phyloP scores from a whole-genome alignment of 805 yeast genomes.

The Candida maris region DNA sequence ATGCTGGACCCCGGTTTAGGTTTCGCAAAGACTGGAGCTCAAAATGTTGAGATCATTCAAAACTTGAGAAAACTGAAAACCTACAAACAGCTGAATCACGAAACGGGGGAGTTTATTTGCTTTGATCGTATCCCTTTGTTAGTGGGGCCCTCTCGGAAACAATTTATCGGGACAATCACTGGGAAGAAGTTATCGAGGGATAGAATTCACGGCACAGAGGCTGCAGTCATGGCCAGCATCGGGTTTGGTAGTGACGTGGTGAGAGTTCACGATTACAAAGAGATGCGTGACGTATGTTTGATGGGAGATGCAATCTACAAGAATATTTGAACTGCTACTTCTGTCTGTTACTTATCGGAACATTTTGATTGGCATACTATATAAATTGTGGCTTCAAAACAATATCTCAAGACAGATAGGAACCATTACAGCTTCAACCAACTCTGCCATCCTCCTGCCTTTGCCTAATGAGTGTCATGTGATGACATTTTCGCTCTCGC shows the following conservation, averaged over 20 bases:
- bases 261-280: conserved; percentile 80
- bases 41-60: conserved; percentile 64
- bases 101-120: conserved; percentile 32
- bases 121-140: conserved; percentile 62
- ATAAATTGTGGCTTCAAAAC: too few species aligned
- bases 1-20: conserved; percentile 95
- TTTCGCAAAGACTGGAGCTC: conserved; percentile 78
- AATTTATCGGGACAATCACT: conserved; percentile 75
- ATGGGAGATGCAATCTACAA: conserved; percentile 75
- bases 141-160: conserved; percentile 86
- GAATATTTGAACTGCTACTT: too few species aligned
- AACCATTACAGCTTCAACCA: too few species aligned
- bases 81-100: conserved; percentile 32
- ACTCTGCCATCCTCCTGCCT: too few species aligned
- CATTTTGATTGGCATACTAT: too few species aligned
- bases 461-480: background rate
- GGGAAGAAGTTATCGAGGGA: conserved; percentile 51
- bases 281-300: conserved; percentile 47
- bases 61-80: conserved; percentile 44
- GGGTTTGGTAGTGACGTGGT: conserved; percentile 75
- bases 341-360: too few species aligned
- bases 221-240: conserved; percentile 69
- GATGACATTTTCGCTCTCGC: conserved; percentile 31
- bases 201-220: conserved; percentile 75
- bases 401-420: too few species aligned